Conservation (phyloP, 164 flowering plant genomes). For the Vitis labrusca region DNA sequence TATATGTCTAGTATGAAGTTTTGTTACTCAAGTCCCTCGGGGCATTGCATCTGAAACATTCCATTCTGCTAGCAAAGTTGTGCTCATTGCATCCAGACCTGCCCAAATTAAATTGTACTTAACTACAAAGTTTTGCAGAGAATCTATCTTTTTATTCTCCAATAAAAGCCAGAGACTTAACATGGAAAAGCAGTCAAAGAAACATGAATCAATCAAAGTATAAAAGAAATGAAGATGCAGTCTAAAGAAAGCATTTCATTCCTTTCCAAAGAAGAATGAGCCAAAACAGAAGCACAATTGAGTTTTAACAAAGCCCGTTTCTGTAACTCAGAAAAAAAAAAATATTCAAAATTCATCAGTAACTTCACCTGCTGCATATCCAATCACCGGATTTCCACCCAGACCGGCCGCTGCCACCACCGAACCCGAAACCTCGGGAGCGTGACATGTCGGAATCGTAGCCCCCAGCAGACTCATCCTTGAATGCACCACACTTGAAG, state of each 20-base stretch:
- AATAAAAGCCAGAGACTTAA: not conserved
- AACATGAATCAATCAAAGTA: not conserved
- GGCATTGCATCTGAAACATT: slow-evolving; percentile 93
- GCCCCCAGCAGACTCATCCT: slow-evolving; percentile 59
- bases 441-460: slow-evolving; percentile 41
- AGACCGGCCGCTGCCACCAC: slow-evolving; percentile 40
- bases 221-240: no score
- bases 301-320: no score
- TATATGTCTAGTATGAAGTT: slow-evolving; percentile 34
- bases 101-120: not conserved
- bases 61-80: slow-evolving; percentile 97
- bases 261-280: not conserved
- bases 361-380: slow-evolving; percentile 81
- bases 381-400: slow-evolving; percentile 98
- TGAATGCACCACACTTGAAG: slow-evolving; percentile 94
- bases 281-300: not conserved
- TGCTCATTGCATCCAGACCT: slow-evolving; percentile 97
- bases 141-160: no score
- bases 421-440: slow-evolving; percentile 35
- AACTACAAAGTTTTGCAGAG: no score
- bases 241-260: not conserved
- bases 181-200: slow-evolving; percentile 15
- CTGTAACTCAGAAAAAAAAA: no score
- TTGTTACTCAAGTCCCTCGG: slow-evolving; percentile 67
- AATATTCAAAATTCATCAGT: no score